phyloP scores from a whole-genome alignment of 1,284 basidiomycete genomes.

The Sphagnurus paluster region DNA sequence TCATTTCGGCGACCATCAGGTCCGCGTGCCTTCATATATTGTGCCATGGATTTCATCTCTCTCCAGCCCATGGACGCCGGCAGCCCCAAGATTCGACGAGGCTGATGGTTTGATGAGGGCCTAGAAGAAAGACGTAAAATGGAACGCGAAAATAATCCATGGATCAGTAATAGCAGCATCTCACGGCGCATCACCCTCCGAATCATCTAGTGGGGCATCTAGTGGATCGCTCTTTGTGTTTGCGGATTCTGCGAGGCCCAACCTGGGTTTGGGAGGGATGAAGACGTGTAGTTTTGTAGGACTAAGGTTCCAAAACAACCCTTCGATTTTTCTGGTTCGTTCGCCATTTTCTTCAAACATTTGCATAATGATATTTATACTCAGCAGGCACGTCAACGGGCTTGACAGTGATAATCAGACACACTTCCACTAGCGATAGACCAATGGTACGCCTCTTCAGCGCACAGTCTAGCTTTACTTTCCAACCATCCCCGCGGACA shows the following conservation, averaged over 20 bases:
- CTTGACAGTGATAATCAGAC: too few relatives aligned
- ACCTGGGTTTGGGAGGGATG: too few relatives aligned
- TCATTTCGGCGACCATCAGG: neutral
- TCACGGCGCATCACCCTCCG: neutral
- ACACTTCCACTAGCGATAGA: neutral
- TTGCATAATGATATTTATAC: too few relatives aligned
- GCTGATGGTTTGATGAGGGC: neutral
- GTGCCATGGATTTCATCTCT: neutral
- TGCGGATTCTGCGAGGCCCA: neutral
- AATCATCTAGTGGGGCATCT: neutral
- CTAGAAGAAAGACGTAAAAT: slow-evolving; percentile 3
- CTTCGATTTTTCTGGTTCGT: too few relatives aligned
- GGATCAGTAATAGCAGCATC: slow-evolving; percentile 7
- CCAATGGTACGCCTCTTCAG: neutral
- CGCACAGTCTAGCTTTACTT: neutral
- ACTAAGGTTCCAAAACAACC: too few relatives aligned
- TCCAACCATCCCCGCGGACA: slow-evolving; percentile 4
- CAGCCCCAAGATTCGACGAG: neutral
- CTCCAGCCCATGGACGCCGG: neutral
- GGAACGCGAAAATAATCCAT: slow-evolving; percentile 1
- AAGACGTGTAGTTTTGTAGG: too few relatives aligned
- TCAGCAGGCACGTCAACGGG: too few relatives aligned
- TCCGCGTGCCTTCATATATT: neutral
- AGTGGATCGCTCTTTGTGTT: neutral
- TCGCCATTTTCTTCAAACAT: too few relatives aligned